A percentile compares a stretch with the other conserved stretches of the same genome.
Evolutionary conservation across 768 basidiomycete species (phyloP).

Genomic region (Clitopilus passeckerianus): DNA sequence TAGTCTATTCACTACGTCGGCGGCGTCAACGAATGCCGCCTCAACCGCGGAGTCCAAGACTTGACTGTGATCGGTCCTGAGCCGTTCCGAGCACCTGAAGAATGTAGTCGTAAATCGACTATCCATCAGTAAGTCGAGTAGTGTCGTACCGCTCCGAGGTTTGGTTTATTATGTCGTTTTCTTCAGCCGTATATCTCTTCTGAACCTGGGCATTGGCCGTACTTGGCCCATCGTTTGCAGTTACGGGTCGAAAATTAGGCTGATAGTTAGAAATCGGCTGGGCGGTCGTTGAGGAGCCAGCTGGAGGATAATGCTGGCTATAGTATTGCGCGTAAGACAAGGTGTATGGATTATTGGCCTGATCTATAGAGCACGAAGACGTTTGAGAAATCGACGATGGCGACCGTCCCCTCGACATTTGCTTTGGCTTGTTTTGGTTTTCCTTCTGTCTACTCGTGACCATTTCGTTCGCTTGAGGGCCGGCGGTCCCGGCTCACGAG

Average conservation of each 20-base stretch:
- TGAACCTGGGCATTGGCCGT: neutral
- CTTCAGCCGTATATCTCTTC: slow-evolving; percentile 44
- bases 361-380: neutral
- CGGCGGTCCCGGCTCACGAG: neutral
- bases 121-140: neutral
- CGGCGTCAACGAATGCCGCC: slow-evolving; percentile 56
- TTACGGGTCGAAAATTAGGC: neutral
- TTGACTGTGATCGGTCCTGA: slow-evolving; percentile 59
- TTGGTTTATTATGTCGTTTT: slow-evolving; percentile 39
- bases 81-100: slow-evolving; percentile 44
- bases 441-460: neutral
- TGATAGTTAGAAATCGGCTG: neutral
- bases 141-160: slow-evolving; percentile 43
- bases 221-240: neutral
- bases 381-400: neutral
- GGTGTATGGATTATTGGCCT: neutral
- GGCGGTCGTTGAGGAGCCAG: neutral
- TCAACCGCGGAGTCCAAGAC: slow-evolving; percentile 65
- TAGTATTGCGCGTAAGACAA: neutral
- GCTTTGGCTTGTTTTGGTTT: neutral
- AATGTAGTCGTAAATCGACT: slow-evolving; percentile 11
- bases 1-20: slow-evolving; percentile 65
- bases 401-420: neutral
- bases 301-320: neutral
- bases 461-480: neutral